Conservation (phyloP, 2,329 filamentous ascomycete species). For the Talaromyces atroroseus region DNA sequence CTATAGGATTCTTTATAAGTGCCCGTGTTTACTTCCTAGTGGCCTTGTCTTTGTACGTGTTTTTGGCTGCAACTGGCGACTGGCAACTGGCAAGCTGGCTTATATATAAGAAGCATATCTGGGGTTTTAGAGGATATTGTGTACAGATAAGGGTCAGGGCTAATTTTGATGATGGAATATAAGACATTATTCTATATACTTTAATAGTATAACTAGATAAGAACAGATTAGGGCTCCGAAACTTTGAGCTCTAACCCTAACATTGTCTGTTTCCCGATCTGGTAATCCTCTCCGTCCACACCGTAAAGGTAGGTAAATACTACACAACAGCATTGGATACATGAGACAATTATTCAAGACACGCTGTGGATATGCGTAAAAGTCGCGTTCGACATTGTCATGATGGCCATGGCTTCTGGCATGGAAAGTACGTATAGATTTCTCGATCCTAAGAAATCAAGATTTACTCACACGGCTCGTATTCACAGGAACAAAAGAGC, state of each 20-base stretch:
- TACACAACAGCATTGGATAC: not conserved
- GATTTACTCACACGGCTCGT: not conserved
- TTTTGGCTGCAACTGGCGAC: no score
- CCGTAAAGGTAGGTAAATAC: not conserved
- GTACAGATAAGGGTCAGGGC: no score
- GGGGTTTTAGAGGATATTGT: no score
- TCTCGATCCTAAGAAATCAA: not conserved
- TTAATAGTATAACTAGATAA: no score
- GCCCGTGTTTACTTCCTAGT: no score
- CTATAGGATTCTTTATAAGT: no score
- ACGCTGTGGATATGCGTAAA: not conserved
- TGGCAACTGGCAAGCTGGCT: no score
- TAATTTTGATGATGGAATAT: no score
- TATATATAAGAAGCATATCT: no score
- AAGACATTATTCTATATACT: no score
- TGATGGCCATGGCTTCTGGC: slow-evolving; percentile 11
- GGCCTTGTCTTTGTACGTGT: no score
- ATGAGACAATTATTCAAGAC: not conserved
- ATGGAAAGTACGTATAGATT: slow-evolving; percentile 4
- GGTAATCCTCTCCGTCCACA: not conserved
- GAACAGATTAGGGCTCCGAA: not conserved
- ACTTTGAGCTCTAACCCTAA: not conserved
- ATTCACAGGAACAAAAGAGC: slow-evolving; percentile 3
- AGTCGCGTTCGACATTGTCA: slow-evolving; percentile 1
- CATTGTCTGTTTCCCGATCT: not conserved